Conservation (phyloP, 495 filamentous ascomycete species). For the Tuber melanosporum region DNA sequence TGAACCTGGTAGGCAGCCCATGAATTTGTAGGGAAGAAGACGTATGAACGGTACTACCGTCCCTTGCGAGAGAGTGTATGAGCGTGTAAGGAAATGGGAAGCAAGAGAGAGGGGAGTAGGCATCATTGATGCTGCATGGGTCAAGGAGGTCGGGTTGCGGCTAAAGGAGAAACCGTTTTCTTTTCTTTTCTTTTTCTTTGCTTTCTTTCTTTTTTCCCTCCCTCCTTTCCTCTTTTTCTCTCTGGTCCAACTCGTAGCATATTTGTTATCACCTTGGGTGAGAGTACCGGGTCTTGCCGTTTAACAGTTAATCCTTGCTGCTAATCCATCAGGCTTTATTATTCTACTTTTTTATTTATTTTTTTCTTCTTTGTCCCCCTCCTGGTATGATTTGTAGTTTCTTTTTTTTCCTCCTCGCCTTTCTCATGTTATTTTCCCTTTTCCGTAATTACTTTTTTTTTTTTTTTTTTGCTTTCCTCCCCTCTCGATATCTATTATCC, state of each 20-base stretch:
- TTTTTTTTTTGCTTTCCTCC: not conserved
- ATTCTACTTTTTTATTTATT: not conserved
- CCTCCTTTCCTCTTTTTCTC: not conserved
- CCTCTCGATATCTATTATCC: not conserved
- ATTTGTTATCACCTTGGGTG: not conserved
- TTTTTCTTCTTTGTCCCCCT: not conserved
- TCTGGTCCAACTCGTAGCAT: too few relatives aligned
- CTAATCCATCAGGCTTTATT: not conserved
- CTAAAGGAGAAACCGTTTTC: slow-evolving; percentile 1
- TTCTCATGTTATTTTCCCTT: not conserved
- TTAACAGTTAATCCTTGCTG: not conserved
- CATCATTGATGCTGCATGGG: not conserved
- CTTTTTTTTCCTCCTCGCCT: not conserved
- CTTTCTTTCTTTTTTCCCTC: not conserved
- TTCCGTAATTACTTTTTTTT: not conserved
- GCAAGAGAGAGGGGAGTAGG: not conserved
- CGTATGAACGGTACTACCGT: not conserved
- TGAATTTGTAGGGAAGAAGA: not conserved
- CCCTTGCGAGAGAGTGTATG: not conserved
- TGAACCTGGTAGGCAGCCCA: not conserved
- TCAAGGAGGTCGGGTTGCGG: not conserved
- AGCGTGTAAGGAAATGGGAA: not conserved
- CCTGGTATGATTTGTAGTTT: not conserved
- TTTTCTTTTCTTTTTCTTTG: not conserved
- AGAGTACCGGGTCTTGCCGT: slow-evolving; percentile 1